Base-by-base conservation (phyloP, 1,139 yeast species). In the Zygotorulaspora mrakii region DNA sequence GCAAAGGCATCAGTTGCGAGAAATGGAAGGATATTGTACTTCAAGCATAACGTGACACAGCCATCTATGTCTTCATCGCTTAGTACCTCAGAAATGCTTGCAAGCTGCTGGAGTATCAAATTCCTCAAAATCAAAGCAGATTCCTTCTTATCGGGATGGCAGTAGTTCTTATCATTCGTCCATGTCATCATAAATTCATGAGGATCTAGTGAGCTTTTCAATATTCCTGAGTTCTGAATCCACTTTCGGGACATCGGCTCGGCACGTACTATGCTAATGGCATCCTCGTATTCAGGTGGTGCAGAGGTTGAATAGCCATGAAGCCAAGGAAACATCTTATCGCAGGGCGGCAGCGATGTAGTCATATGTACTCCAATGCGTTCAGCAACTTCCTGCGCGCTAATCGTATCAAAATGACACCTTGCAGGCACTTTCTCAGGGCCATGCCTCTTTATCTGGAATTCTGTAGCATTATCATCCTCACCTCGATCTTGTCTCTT, bases 261-360 rank as follows among this genome's bases (percentile, higher is more conserved):
- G 0, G 79, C 69, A 41, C 79, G 67, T 1, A 81, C 64, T 25
- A 79, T 68, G 73, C 77, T 74, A 22, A 78, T 14, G 49, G 61
- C 57, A 53, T 73, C 39, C 40, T 53, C 33, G 47, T 53, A 46
- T 48, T 43, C 12, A 21, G 56, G 48, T 24, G 55, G 48, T 4
- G 34, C 22, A 3, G 49, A 37, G 26, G 41, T 42, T 30, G 62
- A 35, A 49, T 73, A 40, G 74, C 95, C 94, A 59, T 88, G 96
- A 30, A 86, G 69, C 96, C 96, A 88, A 1, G 97, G 97, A 54
- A 88, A 89, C 72, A 88, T 76, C 6, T 57, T 61, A 18, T 69
- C 73, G 10, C 91, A 81, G 2, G 73, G 76, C 0, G 96, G 95
- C 25, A 87, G 65, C 1, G 77, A 74, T 6, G 70, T 62, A 42